Conservation (phyloP, 768 basidiomycete genomes). For the Galerina sulciceps region DNA sequence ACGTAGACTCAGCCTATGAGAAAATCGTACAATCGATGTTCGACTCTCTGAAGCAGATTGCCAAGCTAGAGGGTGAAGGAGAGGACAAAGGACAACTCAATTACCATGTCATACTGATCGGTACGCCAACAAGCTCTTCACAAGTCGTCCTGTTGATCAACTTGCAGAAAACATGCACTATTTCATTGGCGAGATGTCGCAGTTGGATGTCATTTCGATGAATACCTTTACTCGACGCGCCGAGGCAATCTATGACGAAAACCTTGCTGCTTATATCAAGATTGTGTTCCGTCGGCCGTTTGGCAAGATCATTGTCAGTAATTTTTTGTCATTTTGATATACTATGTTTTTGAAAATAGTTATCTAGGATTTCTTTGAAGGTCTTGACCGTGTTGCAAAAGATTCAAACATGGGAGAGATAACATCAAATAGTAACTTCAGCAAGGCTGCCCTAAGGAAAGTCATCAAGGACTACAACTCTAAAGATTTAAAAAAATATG, state of each 20-base stretch:
- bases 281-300: conserved; percentile 87
- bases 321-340: background rate
- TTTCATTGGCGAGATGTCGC: conserved; percentile 82
- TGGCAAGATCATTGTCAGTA: conserved; percentile 79
- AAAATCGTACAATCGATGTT: conserved; percentile 90
- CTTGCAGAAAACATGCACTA: conserved; percentile 92
- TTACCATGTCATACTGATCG: conserved; percentile 93
- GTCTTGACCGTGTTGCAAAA: conserved; percentile 84
- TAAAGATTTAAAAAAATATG: conserved; percentile 89
- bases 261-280: conserved; percentile 83
- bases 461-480: conserved; percentile 81
- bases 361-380: conserved; percentile 92
- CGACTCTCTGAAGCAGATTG: conserved; percentile 92
- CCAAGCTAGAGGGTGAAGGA: conserved; percentile 89
- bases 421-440: conserved; percentile 74
- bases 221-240: conserved; percentile 70
- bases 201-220: conserved; percentile 68
- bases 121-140: conserved; percentile 46
- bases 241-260: conserved; percentile 87
- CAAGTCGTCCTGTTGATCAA: background rate
- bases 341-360: background rate
- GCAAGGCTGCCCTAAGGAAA: conserved; percentile 78
- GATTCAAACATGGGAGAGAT: conserved; percentile 81
- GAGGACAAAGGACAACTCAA: conserved; percentile 98
- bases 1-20: conserved; percentile 85